Evolutionary conservation across 2,329 filamentous ascomycete genomes (phyloP).

Genomic region (Tolypocladium tropicale): DNA sequence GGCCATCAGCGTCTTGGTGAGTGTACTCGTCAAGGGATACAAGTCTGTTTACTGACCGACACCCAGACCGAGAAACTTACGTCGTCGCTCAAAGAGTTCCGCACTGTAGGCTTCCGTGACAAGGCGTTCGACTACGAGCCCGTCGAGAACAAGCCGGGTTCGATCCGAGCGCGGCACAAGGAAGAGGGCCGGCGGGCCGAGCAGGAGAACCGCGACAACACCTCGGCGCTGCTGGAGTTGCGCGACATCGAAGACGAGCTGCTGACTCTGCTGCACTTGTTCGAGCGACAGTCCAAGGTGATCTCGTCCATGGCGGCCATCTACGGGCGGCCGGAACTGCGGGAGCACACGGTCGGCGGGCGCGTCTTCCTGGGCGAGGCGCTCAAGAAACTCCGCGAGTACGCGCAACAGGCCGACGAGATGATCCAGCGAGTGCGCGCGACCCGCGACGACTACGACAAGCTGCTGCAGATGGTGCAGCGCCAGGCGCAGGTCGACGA

Average conservation of each 20-base stretch:
- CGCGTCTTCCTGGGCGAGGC: conserved; percentile 42
- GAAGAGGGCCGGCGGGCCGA: conserved; percentile 35
- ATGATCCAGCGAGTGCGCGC: conserved; percentile 48
- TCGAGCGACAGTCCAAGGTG: conserved; percentile 43
- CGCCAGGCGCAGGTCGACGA: conserved; percentile 58
- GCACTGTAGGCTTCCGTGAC: conserved; percentile 44
- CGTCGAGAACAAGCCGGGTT: conserved; percentile 28
- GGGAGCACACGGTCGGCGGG: conserved; percentile 32
- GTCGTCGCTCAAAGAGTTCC: conserved; percentile 50
- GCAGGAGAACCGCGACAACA: conserved; percentile 50
- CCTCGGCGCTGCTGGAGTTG: conserved; percentile 51
- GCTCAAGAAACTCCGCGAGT: conserved; percentile 41
- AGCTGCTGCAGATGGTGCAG: conserved; percentile 56
- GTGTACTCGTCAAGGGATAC: background rate
- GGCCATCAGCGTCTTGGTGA: conserved; percentile 51
- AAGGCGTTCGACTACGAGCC: conserved; percentile 28
- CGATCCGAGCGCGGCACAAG: conserved; percentile 27
- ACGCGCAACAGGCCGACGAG: conserved; percentile 40
- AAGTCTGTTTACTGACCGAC: background rate
- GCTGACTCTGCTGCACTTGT: conserved; percentile 43
- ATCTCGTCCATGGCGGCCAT: conserved; percentile 36
- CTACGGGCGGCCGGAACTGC: conserved; percentile 31
- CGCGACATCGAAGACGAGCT: conserved; percentile 57
- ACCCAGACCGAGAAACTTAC: conserved; percentile 51
- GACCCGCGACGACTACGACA: conserved; percentile 53